Evolutionary conservation across 352 stramenopile species (phyloP).

Genomic region (Globisporangium acanthophoron): DNA sequence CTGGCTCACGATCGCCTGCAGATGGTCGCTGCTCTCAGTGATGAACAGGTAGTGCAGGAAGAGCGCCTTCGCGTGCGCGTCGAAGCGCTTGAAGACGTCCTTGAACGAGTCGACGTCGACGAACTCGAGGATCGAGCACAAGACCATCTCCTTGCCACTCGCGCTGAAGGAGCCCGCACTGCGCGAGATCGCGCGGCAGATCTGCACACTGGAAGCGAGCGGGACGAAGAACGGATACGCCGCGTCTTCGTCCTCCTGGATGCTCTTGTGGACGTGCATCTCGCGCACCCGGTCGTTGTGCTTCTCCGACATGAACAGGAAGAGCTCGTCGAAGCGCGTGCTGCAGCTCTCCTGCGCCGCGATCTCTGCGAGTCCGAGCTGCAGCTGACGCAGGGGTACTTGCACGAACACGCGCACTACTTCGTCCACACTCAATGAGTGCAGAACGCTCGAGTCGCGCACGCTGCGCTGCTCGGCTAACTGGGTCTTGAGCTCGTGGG

Average conservation of each 20-base stretch:
- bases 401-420: conserved; percentile 36
- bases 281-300: conserved; percentile 2
- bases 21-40: conserved; percentile 40
- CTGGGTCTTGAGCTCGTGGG: conserved; percentile 43
- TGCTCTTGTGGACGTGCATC: conserved; percentile 4
- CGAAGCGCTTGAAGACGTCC: conserved; percentile 63
- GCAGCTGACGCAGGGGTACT: conserved; percentile 32
- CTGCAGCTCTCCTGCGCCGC: conserved; percentile 13
- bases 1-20: conserved; percentile 46
- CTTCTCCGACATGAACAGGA: conserved; percentile 10
- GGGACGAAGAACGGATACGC: conserved; percentile 45
- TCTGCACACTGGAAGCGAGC: conserved; percentile 59
- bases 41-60: conserved; percentile 62
- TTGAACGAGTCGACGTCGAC: conserved; percentile 63
- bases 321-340: conserved; percentile 7
- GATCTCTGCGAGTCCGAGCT: conserved; percentile 20
- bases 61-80: conserved; percentile 43
- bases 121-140: conserved; percentile 59
- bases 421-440: conserved; percentile 35
- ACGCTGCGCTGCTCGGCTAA: conserved; percentile 37
- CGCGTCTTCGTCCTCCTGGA: conserved; percentile 26
- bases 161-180: conserved; percentile 46
- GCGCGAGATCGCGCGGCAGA: conserved; percentile 61
- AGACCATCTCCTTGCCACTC: conserved; percentile 71
- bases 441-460: conserved; percentile 30